Evolutionary conservation across 139 green algal genomes (phyloP), one percentile per base, ranked within the genome.

Genomic region (Chlorella sorokiniana): DNA sequence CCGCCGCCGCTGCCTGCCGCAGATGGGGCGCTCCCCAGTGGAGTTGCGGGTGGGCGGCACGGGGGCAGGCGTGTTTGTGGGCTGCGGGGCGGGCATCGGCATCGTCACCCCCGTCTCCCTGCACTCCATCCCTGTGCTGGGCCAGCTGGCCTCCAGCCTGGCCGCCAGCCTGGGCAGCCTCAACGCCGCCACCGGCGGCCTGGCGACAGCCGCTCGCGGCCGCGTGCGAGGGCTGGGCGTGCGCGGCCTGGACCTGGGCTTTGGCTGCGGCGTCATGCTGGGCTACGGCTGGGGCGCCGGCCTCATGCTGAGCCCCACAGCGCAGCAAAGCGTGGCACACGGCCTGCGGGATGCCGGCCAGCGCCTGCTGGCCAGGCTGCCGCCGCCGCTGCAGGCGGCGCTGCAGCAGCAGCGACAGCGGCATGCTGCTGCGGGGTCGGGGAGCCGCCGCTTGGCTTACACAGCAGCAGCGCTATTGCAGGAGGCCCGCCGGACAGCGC

Each of bases 61-160:
- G 14, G 84, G 84, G 16, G 78, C 64, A 0, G 84, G 84, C 48
- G 10, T 81, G 1, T 85, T 85, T 54, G 69, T 63, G 16, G 84
- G 84, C 20, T 88, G 84, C 56, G 84, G 84, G 37, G 70, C 29
- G 3, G 84, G 84, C 41, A 6, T 88, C n/a, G 84, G 84, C 16
- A 65, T 85, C 7, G 38, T 88, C 6, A 73, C 69, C 2, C 84
- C 84, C 1, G 25, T 88, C 5, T 52, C 33, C 38, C 35, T 88
- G 44, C 70, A 82, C 51, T 59, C 42, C 14, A 62, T 88, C 31
- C 84, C 84, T 23, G 48, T 88, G 23, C 38, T 88, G 31, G 84
- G 84, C 29, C 78, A 82, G 59, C 69, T 88, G 35, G 59, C 71
- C 48, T 40, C 73, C 23, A 63, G 61, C 27, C 40, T 88, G 48